Base-by-base conservation (phyloP, 129 eudicot species). In the Gnaphalium uliginosum region DNA sequence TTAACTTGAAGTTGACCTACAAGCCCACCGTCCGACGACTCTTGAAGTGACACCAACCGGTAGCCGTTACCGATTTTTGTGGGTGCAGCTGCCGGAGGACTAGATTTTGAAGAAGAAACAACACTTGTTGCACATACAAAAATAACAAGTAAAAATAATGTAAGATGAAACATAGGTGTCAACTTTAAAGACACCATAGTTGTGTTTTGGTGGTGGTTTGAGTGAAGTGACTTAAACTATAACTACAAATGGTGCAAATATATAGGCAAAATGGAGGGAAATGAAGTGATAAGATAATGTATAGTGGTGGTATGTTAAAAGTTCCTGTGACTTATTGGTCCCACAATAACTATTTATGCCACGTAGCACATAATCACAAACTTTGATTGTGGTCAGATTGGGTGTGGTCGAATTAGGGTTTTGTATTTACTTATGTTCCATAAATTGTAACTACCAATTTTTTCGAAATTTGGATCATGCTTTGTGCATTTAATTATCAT, bases 51-150 rank as follows among this genome's bases (percentile, higher is more conserved):
- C 61, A 89, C 79, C 37, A 91, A 76, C 48, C 84, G 83, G 89
- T 94, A 94, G 78, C 99, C 99, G 51, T 89, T 79, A 15, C 99
- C 99, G 27, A 94, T 87, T 68, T 91, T 91, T 57, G 86, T 68
- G 79, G 81, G 76, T 14, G 51, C 71, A 3, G 46, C 83, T 41
- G 58, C 7, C 62, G 73, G 26, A 4, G 35, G 25, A 66, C 61
- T 79, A 14, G 76, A 46, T 76, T 82, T 53, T 7, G 80, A 75
- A n/a, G 27, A 22, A 54, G 69, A 50, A 13, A 21, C 37, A 11
- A 21, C 8, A 70, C 60, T 24, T 61, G 51, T 18, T 13, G 60
- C 25, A 75, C 54, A 39, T 46, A 25, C 18, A 46, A 39, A 76
- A 60, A 22, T 60, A 9, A 60, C 66, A 23, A 60, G 17, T 60